Conservation (phyloP, 768 basidiomycete genomes). For the Suillus ampliporus region DNA sequence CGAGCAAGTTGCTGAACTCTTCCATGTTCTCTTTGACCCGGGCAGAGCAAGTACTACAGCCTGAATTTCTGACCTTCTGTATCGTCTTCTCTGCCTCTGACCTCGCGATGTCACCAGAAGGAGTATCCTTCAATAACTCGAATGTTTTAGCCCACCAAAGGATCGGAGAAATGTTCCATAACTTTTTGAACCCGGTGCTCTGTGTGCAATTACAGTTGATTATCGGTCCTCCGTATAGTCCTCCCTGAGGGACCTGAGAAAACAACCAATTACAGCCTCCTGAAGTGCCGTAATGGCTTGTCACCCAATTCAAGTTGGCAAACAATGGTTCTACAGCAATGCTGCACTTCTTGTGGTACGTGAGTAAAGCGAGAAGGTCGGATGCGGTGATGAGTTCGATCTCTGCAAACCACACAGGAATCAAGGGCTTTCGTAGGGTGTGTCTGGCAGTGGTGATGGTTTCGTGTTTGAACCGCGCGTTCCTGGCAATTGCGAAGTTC, state of each 20-base stretch:
- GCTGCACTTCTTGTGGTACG: slow-evolving; percentile 16
- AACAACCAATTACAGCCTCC: too few relatives aligned
- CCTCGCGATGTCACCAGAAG: slow-evolving; percentile 3
- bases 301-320: slow-evolving; percentile 5
- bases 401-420: slow-evolving; percentile 21
- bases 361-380: slow-evolving; percentile 22
- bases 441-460: slow-evolving; percentile 26
- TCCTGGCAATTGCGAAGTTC: slow-evolving; percentile 33
- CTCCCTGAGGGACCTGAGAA: too few relatives aligned
- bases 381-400: slow-evolving; percentile 26
- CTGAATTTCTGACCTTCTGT: background rate
- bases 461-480: slow-evolving; percentile 25
- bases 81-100: background rate
- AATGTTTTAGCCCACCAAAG: slow-evolving; percentile 15
- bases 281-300: background rate
- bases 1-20: slow-evolving; percentile 16
- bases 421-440: slow-evolving; percentile 29
- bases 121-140: slow-evolving; percentile 4
- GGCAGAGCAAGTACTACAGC: slow-evolving; percentile 12
- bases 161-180: background rate
- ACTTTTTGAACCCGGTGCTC: too few relatives aligned
- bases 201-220: background rate
- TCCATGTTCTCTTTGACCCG: slow-evolving; percentile 19
- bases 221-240: too few relatives aligned
- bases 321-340: background rate